A percentile compares a stretch with the other conserved stretches of the same genome.
Evolutionary conservation across 495 filamentous ascomycete genomes (phyloP).

Genomic region (Aspergillus cavernicola): DNA sequence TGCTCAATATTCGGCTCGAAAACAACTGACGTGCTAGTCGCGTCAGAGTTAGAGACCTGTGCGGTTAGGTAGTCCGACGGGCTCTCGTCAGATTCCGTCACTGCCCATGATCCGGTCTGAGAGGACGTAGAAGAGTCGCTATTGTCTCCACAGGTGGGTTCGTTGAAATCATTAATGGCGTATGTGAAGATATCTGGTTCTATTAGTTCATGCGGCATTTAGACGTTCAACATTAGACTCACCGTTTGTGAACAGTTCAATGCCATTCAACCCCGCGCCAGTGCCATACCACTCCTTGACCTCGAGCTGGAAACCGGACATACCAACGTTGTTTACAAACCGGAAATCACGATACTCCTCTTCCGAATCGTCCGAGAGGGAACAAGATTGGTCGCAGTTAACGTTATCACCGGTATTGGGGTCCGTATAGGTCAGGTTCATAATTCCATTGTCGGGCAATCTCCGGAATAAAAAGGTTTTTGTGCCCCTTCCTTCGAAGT

Average conservation of each 20-base stretch:
- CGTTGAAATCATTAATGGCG: slow-evolving; percentile 83
- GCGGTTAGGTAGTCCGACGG: slow-evolving; percentile 74
- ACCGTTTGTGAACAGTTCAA: slow-evolving; percentile 83
- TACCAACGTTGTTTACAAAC: slow-evolving; percentile 83
- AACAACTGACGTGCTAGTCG: slow-evolving; percentile 55
- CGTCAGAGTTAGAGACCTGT: slow-evolving; percentile 52
- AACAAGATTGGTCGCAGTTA: slow-evolving; percentile 74
- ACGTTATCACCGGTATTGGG: slow-evolving; percentile 58
- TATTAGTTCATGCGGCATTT: slow-evolving; percentile 15
- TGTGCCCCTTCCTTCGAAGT: slow-evolving; percentile 79
- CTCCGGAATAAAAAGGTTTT: slow-evolving; percentile 79
- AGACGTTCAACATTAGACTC: slow-evolving; percentile 15
- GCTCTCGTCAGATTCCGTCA: slow-evolving; percentile 56
- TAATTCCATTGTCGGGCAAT: slow-evolving; percentile 81
- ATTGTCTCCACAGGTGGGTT: slow-evolving; percentile 72
- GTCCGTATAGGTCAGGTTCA: slow-evolving; percentile 92
- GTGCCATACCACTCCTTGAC: slow-evolving; percentile 80
- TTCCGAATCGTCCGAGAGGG: slow-evolving; percentile 62
- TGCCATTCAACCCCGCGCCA: slow-evolving; percentile 82
- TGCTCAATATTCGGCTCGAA: slow-evolving; percentile 85
- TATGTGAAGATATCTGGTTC: slow-evolving; percentile 71
- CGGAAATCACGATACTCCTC: slow-evolving; percentile 80
- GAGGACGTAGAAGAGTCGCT: slow-evolving; percentile 62
- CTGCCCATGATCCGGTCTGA: slow-evolving; percentile 68
- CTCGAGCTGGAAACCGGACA: slow-evolving; percentile 84